A percentile compares a stretch with the other conserved stretches of the same genome.
Conservation (phyloP, 2,329 filamentous ascomycete species). For the Curvularia sp. region DNA sequence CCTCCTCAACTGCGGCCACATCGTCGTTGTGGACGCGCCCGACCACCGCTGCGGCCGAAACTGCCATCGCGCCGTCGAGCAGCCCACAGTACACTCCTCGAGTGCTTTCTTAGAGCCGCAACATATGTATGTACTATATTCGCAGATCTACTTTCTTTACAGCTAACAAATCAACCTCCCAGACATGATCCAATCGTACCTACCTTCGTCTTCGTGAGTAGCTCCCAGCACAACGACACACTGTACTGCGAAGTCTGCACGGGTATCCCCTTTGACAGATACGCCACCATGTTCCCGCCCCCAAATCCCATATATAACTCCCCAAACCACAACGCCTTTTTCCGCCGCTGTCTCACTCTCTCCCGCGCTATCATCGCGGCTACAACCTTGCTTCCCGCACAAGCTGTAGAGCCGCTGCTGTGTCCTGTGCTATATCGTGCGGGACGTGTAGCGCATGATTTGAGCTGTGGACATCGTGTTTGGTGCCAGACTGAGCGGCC, state of each 20-base stretch:
- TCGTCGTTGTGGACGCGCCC: slow-evolving; percentile 17
- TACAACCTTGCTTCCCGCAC: background rate
- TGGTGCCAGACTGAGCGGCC: slow-evolving; percentile 6
- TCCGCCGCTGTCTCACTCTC: slow-evolving; percentile 20
- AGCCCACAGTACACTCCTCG: background rate
- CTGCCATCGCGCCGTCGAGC: slow-evolving; percentile 18
- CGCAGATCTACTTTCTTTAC: background rate
- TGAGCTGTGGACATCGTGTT: slow-evolving; percentile 27
- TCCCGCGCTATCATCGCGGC: slow-evolving; percentile 16
- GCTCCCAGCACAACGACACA: background rate
- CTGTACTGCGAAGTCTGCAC: slow-evolving; percentile 30
- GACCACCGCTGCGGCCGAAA: slow-evolving; percentile 25
- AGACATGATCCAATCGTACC: background rate
- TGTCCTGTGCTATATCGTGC: slow-evolving; percentile 1
- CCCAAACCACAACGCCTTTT: no score
- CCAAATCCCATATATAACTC: background rate
- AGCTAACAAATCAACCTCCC: background rate
- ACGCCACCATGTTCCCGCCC: background rate
- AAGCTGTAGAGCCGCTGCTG: slow-evolving; percentile 1
- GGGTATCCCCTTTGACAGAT: slow-evolving; percentile 24
- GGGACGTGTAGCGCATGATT: slow-evolving; percentile 10
- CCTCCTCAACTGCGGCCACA: slow-evolving; percentile 30
- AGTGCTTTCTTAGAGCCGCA: background rate
- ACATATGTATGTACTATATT: background rate
- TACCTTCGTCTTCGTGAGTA: background rate